Base-by-base conservation (phyloP, 2,329 filamentous ascomycete species). In the Apiospora kogelbergensis region DNA sequence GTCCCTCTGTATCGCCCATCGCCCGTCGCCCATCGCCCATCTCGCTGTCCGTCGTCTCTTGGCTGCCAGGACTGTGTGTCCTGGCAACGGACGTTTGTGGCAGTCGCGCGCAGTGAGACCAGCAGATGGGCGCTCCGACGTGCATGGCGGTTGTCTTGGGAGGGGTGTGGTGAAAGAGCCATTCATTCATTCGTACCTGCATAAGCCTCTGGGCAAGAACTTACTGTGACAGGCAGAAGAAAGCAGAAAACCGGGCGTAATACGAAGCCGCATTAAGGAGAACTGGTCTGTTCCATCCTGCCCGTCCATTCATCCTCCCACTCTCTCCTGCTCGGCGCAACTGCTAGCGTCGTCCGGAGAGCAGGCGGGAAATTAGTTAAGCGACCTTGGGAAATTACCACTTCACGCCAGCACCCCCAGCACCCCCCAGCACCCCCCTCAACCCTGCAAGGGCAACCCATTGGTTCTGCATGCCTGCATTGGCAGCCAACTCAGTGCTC, bases 311-410 rank as follows among this genome's bases (percentile, higher is more conserved):
- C 17, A 20, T 15, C 3, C 17, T 17, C 10, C 22, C 26, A 33
- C 24, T 13, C 26, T 48, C n/a, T 17, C 41, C 6, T 66, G 65
- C 30, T 53, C 65, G 65, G 65, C 65, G 65, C 65, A 30, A 60
- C 42, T 46, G 42, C 45, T 66, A 66, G 65, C 42, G 42, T 10
- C 9, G 26, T 53, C 30, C 30, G 53, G 53, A 57, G 26, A 57
- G 26, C 17, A 57, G 11, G n/a, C n/a, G 65, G 65, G 65, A 66
- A 66, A 66, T 66, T 33, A 66, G 44, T 66, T 66, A 66, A 53
- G 65, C 65, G 65, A 48, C 63, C 13, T 20, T 66, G 65, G 65
- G 65, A 66, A 53, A 66, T 66, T 66, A 37, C 24, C 26, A 33
- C 63, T 33, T 30, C n/a, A 24, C 63, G 40, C 41, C 24, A 65